Evolutionary conservation across 169 alveolate species (phyloP).

Genomic region (Besnoitia besnoiti): DNA sequence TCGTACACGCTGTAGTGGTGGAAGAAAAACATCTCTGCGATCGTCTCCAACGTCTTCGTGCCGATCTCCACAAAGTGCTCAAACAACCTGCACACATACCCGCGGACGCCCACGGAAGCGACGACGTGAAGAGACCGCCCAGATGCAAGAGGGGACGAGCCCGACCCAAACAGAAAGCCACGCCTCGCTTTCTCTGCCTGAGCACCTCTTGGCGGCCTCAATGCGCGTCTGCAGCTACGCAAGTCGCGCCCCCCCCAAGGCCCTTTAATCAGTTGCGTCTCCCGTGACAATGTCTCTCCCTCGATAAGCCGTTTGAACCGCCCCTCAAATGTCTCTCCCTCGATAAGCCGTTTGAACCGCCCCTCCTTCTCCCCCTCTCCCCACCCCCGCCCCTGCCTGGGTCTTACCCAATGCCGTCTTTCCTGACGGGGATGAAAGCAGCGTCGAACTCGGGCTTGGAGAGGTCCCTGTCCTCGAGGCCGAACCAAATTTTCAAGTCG

Average conservation of each 20-base stretch:
- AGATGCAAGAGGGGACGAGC: background rate
- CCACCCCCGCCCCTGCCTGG: too few species aligned
- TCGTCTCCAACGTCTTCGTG: slow-evolving; percentile 6
- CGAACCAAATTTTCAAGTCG: background rate
- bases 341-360: background rate
- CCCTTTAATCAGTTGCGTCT: too few species aligned
- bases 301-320: too few species aligned
- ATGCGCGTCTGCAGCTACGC: too few species aligned
- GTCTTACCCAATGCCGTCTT: slow-evolving; percentile 6
- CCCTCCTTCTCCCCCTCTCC: too few species aligned
- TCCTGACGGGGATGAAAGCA: background rate
- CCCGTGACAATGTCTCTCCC: background rate
- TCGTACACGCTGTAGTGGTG: slow-evolving; percentile 4
- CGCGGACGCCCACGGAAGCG: background rate
- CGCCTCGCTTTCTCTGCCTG: background rate
- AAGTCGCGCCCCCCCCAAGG: too few species aligned
- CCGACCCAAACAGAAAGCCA: too few species aligned
- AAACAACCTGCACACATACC: background rate
- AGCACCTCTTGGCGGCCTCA: background rate
- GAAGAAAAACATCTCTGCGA: slow-evolving; percentile 29
- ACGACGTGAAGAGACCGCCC: background rate
- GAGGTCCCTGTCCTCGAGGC: background rate
- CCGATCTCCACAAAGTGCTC: slow-evolving; percentile 21
- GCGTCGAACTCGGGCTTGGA: background rate
- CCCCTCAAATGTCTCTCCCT: background rate